Evolutionary conservation across 2,329 filamentous ascomycete species (phyloP).

Genomic region (Cryphonectria japonica): DNA sequence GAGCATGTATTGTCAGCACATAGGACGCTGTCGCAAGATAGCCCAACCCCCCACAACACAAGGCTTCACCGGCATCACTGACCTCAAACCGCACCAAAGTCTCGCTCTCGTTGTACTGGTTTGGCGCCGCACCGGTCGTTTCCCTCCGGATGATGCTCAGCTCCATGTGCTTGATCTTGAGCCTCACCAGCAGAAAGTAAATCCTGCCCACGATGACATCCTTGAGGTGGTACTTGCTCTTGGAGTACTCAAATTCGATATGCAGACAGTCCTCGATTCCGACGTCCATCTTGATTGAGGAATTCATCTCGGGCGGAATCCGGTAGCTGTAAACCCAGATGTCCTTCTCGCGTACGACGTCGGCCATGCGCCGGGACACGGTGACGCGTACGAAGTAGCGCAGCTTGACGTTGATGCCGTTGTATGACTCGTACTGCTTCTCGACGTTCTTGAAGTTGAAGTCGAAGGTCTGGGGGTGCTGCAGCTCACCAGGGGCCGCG

Average conservation of each 20-base stretch:
- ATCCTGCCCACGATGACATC: conserved; percentile 98
- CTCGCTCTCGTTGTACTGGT: conserved; percentile 99
- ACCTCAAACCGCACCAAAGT: conserved; percentile 96
- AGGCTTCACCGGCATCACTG: conserved; percentile 30
- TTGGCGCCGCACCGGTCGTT: conserved; percentile 93
- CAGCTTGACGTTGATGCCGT: conserved; percentile 98
- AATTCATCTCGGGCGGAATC: conserved; percentile 97
- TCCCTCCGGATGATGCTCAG: conserved; percentile 95
- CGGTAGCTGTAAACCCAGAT: conserved; percentile 99
- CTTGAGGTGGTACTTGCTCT: conserved; percentile 98
- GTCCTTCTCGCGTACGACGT: conserved; percentile 98
- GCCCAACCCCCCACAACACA: neutral
- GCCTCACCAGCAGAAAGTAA: conserved; percentile 93
- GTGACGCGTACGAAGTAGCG: conserved; percentile 98
- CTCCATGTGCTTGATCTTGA: conserved; percentile 99
- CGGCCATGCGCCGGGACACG: conserved; percentile 93
- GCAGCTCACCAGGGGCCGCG: conserved; percentile 93
- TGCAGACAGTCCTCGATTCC: conserved; percentile 99
- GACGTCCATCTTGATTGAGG: conserved; percentile 99
- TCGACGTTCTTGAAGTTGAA: conserved; percentile 99
- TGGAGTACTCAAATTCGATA: conserved; percentile 99
- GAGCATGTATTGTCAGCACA: conserved; percentile 3
- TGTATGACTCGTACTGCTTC: conserved; percentile 99
- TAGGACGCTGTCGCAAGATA: neutral
- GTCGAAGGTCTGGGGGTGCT: conserved; percentile 97